Conservation (phyloP, 108 stramenopile genomes). For the Chaetoceros tenuissimus region DNA sequence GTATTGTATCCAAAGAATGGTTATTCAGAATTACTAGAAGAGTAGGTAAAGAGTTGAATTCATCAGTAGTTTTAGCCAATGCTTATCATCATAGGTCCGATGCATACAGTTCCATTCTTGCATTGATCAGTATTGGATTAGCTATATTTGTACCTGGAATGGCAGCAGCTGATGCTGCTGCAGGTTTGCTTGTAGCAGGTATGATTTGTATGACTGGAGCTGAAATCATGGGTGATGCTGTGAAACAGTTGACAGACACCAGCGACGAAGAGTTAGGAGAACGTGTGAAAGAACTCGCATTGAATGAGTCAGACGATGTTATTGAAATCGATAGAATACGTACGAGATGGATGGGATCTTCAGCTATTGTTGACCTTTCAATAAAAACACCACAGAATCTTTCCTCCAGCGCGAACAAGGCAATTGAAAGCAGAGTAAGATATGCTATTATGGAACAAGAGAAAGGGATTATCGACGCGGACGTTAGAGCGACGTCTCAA, state of each 20-base stretch:
- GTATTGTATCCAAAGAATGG: slow-evolving; percentile 91
- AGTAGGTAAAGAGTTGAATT: slow-evolving; percentile 78
- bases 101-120: slow-evolving; percentile 88
- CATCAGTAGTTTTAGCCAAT: slow-evolving; percentile 93
- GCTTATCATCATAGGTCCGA: slow-evolving; percentile 98
- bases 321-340: slow-evolving; percentile 37
- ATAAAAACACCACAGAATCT: slow-evolving; percentile 34
- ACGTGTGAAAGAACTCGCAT: slow-evolving; percentile 7
- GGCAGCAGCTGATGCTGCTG: slow-evolving; percentile 79
- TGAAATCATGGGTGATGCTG: slow-evolving; percentile 74
- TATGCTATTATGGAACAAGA: slow-evolving; percentile 22
- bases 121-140: slow-evolving; percentile 76
- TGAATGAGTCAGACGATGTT: slow-evolving; percentile 36
- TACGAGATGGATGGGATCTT: slow-evolving; percentile 69
- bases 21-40: slow-evolving; percentile 75
- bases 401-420: slow-evolving; percentile 52
- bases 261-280: slow-evolving; percentile 46
- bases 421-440: slow-evolving; percentile 56
- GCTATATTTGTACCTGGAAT: slow-evolving; percentile 69
- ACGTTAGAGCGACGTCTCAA: slow-evolving; percentile 26
- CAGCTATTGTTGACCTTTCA: slow-evolving; percentile 53
- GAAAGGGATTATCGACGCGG: slow-evolving; percentile 30
- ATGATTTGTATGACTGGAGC: slow-evolving; percentile 91
- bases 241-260: slow-evolving; percentile 82
- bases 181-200: slow-evolving; percentile 89